Evolutionary conservation across 345 rosid genomes (phyloP), one percentile per base, ranked within the genome.

Genomic region (Balakata baccata): DNA sequence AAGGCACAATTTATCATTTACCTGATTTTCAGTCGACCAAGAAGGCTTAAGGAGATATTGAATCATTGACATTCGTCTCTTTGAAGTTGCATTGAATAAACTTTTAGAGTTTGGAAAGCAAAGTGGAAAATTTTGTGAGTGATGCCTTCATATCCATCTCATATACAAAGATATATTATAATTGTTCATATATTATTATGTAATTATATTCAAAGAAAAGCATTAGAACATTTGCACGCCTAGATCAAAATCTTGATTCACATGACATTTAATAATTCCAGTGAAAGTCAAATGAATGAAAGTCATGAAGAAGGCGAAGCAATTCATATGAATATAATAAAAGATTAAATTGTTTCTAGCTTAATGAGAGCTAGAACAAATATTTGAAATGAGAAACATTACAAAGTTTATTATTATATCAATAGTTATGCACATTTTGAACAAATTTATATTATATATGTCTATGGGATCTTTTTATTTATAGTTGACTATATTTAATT

Each of bases 241-340:
- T 67, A 3, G 71, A 67, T 14, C 10, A 67, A 67, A 14, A 29
- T 67, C 57, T 18, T 10, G 10, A 45, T 67, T 67, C 71, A 50
- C 3, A 0, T 5, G 56, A 67, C 50, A 39, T 61, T 29, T n/a
- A n/a, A n/a, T n/a, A n/a, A n/a, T n/a, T 49, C 52, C 3, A 49
- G 9, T 49, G 52, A 49, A 8, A 49, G 16, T 49, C 6, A 9
- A 49, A 3, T 13, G 16, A 8, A 49, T 49, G 52, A 8, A 4
- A 49, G 2, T 11, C 9, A 8, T 49, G 16, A 13, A 49, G 52
- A 49, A 3, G 52, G 2, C 2, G 52, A 49, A 11, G 52, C 16
- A 49, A 13, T 49, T 3, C 6, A 49, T 2, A 13, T 49, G 52
- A 49, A 49, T 49, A 11, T 2, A 49, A 3, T 49, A 11, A 49